phyloP scores from a whole-genome alignment of 768 basidiomycete species.

The Agrocybe praecox region DNA sequence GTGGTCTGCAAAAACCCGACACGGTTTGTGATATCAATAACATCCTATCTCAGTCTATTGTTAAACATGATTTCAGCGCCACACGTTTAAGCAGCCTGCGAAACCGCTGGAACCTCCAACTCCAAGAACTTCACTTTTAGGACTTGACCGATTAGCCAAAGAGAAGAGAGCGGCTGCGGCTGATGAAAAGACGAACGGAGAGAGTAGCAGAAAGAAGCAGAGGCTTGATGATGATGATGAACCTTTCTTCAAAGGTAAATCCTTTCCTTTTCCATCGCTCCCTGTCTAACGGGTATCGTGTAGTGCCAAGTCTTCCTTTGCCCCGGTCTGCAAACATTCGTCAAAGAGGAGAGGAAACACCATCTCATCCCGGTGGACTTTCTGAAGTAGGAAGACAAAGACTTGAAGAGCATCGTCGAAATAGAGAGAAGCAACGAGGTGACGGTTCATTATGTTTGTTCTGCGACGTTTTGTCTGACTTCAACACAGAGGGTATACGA shows the following conservation, averaged over 20 bases:
- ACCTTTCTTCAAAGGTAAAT: conserved; percentile 83
- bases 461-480: conserved; percentile 3
- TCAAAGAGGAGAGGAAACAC: conserved; percentile 86
- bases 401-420: conserved; percentile 77
- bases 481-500: conserved; percentile 65
- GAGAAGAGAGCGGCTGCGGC: conserved; percentile 78
- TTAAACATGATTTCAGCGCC: conserved; percentile 49
- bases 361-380: conserved; percentile 90
- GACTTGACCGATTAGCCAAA: conserved; percentile 84
- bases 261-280: neutral
- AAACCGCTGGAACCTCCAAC: conserved; percentile 76
- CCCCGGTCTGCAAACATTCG: conserved; percentile 57
- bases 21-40: conserved; percentile 40
- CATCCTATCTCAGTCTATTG: neutral
- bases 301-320: conserved; percentile 80
- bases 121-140: conserved; percentile 78
- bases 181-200: conserved; percentile 39
- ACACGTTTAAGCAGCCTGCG: conserved; percentile 79
- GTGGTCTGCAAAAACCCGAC: conserved; percentile 76
- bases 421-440: conserved; percentile 74
- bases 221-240: conserved; percentile 65
- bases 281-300: neutral
- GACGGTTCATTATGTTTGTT: conserved; percentile 6
- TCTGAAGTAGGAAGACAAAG: conserved; percentile 71
- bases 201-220: conserved; percentile 65